Percentiles rank a stretch among this genome's conserved stretches.
Conservation (phyloP, 2,329 filamentous ascomycete genomes). For the Phoma sp. region DNA sequence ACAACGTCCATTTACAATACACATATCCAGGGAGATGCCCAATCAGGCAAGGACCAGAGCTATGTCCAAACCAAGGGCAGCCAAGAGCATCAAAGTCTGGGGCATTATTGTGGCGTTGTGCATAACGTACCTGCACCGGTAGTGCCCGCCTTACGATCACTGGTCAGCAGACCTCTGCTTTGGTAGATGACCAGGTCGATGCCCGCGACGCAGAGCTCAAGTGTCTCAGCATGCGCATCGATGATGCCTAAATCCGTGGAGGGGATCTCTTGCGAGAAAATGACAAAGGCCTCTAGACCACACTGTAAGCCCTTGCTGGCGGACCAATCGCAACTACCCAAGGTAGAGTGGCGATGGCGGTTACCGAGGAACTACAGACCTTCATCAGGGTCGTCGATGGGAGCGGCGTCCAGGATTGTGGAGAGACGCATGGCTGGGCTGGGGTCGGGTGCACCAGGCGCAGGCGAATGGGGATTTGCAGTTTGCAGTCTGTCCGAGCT, state of each 20-base stretch:
- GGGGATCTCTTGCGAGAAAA: conserved; percentile 78
- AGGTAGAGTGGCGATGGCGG: background rate
- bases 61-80: conserved; percentile 27
- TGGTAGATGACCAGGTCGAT: conserved; percentile 79
- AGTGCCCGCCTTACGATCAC: conserved; percentile 73
- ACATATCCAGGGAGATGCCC: conserved; percentile 2
- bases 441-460: conserved; percentile 2
- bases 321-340: background rate
- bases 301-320: conserved; percentile 19
- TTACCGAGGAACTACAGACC: conserved; percentile 48
- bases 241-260: conserved; percentile 77
- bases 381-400: conserved; percentile 65
- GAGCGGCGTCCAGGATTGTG: conserved; percentile 50
- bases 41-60: conserved; percentile 4
- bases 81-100: conserved; percentile 22
- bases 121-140: conserved; percentile 67
- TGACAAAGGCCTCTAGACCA: conserved; percentile 77
- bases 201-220: conserved; percentile 72
- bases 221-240: conserved; percentile 67
- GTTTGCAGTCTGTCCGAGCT: background rate
- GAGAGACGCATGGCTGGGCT: conserved; percentile 26
- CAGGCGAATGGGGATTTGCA: conserved; percentile 11
- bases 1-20: background rate
- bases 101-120: conserved; percentile 17
- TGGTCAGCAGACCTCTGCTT: conserved; percentile 81